These are phyloP conservation scores for Tetracentron sinense DNA, from an alignment of 164 flowering plant genomes.

Conservation along the genomic window DNA sequence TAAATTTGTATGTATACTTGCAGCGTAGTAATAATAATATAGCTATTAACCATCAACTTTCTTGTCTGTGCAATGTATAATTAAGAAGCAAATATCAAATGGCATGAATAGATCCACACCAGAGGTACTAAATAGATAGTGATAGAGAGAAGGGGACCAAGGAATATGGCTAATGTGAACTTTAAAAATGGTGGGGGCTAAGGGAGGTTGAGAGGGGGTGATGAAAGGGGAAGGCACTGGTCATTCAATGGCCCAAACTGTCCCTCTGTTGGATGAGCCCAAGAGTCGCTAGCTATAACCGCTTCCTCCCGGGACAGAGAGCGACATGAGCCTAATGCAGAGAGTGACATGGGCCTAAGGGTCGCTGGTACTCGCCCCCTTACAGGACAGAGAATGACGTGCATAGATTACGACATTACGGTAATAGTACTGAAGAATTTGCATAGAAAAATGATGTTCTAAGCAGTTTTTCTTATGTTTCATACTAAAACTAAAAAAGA, in stretches of 20 bases:
- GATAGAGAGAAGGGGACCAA: constrained; percentile 11
- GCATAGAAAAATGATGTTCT: no score
- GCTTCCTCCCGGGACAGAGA: not conserved
- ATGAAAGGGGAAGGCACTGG: not conserved
- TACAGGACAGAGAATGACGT: no score
- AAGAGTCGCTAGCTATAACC: not conserved
- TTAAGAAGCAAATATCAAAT: no score
- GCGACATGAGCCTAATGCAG: not conserved
- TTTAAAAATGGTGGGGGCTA: not conserved
- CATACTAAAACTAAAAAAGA: no score
- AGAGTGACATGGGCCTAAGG: not conserved
- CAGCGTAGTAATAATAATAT: constrained; percentile 22
- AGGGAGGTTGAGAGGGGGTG: no score
- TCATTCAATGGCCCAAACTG: not conserved
- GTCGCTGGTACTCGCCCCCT: not conserved
- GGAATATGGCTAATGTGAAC: not conserved
- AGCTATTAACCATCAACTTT: constrained; percentile 15
- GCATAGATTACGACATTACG: no score
- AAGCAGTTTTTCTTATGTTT: no score
- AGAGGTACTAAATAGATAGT: not conserved
- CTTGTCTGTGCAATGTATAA: not conserved
- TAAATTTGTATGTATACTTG: constrained; percentile 27
- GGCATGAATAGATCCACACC: not conserved
- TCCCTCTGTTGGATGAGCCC: not conserved
- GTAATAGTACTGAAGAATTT: no score